Evolutionary conservation across 306 rosid species (phyloP).

Genomic region (Cucumis melo): DNA sequence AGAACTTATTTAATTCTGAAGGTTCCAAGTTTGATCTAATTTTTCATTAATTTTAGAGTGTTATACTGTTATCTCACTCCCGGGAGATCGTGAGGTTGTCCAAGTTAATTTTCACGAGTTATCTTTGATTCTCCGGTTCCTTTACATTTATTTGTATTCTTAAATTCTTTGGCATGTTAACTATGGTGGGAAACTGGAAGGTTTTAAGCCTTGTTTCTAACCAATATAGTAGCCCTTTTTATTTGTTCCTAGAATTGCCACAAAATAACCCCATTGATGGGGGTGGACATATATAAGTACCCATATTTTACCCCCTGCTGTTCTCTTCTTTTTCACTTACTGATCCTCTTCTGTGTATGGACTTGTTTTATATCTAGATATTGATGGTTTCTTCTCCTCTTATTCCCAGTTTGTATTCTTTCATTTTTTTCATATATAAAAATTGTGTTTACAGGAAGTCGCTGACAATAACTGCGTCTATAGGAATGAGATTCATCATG

Average conservation of each 20-base stretch:
- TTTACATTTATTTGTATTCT: background rate
- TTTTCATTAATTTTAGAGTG: background rate
- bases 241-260: too few species aligned
- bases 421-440: background rate
- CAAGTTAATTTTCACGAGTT: background rate
- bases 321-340: background rate
- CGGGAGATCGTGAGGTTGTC: background rate
- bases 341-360: background rate
- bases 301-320: too few species aligned
- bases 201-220: background rate
- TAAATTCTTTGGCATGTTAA: background rate
- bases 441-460: slow-evolving; percentile 46
- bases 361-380: background rate
- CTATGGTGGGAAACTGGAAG: background rate
- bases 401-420: background rate
- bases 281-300: too few species aligned
- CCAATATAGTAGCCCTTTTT: too few species aligned
- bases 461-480: slow-evolving; percentile 88
- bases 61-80: background rate
- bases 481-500: slow-evolving; percentile 83
- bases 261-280: too few species aligned
- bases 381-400: background rate
- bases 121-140: background rate
- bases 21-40: background rate
- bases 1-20: background rate